A percentile compares a stretch with the other conserved stretches of the same genome.
Evolutionary conservation across 1,139 yeast species (phyloP).

Genomic region (Kluyveromyces sp.): DNA sequence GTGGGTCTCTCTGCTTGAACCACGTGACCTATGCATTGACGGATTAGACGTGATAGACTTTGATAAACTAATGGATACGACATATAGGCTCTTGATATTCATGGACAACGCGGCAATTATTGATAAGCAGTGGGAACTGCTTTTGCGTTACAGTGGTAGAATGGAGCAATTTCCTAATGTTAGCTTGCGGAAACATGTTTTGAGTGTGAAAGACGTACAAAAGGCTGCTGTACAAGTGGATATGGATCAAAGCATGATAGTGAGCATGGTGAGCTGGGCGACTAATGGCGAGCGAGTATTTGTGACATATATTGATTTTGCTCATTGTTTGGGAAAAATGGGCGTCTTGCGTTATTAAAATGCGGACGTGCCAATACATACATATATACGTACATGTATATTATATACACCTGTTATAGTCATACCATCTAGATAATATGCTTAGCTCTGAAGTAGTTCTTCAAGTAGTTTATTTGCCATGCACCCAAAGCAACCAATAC

Average conservation of each 20-base stretch:
- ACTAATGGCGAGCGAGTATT: slow-evolving; percentile 32
- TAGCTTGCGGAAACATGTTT: slow-evolving; percentile 18
- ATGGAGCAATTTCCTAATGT: slow-evolving; percentile 16
- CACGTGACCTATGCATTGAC: slow-evolving; percentile 27
- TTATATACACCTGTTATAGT: neutral
- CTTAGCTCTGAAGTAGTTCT: slow-evolving; percentile 89
- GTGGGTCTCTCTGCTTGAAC: slow-evolving; percentile 17
- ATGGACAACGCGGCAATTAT: slow-evolving; percentile 32
- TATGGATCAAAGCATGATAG: slow-evolving; percentile 27
- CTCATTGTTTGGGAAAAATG: slow-evolving; percentile 37
- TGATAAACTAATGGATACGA: slow-evolving; percentile 35
- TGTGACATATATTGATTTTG: slow-evolving; percentile 37
- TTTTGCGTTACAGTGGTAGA: slow-evolving; percentile 26
- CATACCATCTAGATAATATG: slow-evolving; percentile 58
- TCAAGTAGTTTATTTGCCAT: slow-evolving; percentile 88
- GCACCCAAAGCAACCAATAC: slow-evolving; percentile 72
- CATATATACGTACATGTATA: neutral
- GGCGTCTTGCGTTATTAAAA: slow-evolving; percentile 28
- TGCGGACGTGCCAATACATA: neutral
- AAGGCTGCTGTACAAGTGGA: slow-evolving; percentile 29
- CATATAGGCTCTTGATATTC: slow-evolving; percentile 35
- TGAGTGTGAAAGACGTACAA: slow-evolving; percentile 33
- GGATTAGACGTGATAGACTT: slow-evolving; percentile 38
- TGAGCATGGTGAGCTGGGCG: slow-evolving; percentile 40
- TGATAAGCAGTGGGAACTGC: slow-evolving; percentile 35